Base-by-base conservation (phyloP, 2,329 filamentous ascomycete species). In the Clonostachys rosea region DNA sequence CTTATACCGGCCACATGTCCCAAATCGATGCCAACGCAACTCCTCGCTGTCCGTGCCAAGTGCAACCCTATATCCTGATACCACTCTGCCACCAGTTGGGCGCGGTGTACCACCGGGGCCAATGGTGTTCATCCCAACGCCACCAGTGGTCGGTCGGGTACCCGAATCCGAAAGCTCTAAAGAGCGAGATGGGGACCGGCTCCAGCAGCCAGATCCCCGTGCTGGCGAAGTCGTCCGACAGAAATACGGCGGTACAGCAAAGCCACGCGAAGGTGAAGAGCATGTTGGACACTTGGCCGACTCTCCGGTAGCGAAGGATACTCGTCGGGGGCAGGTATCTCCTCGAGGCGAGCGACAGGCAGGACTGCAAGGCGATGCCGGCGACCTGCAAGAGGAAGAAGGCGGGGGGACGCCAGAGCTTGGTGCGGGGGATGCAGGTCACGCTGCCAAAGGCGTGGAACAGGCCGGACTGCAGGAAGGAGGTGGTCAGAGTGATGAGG, bases 161-260 rank as follows among this genome's bases (percentile, higher is more conserved):
- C 0, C 86, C 87, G 34, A 85, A 70, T 0, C 87, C 85, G 14
- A 91, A 34, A 3, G 76, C 79, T 24, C 89, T 74, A n/a, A 91
- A 59, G 1, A 77, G 59, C 46, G 89, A 95, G 9, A 92, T 53
- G 0, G 91, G 89, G n/a, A 95, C 67, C 0, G 90, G 89, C 64
- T 96, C 90, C 51, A 83, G 82, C 13, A 95, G 65, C 87, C 88
- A 96, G 1, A 95, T 58, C 0, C 89, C 90, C 1, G 82, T 78
- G 11, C 76, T 73, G 0, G 84, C 78, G 60, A 95, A 83, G 58
- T 96, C 91, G 59, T 95, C 82, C 11, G 83, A 71, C n/a, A 96
- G 73, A 35, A 83, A 62, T 39, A 73, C 73, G 1, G 78, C 78
- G 0, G 88, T 92, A 14, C 71, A 62, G 47, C 83, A 79, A 50